phyloP scores from a whole-genome alignment of 768 basidiomycete species.

The Mycena polygramma region DNA sequence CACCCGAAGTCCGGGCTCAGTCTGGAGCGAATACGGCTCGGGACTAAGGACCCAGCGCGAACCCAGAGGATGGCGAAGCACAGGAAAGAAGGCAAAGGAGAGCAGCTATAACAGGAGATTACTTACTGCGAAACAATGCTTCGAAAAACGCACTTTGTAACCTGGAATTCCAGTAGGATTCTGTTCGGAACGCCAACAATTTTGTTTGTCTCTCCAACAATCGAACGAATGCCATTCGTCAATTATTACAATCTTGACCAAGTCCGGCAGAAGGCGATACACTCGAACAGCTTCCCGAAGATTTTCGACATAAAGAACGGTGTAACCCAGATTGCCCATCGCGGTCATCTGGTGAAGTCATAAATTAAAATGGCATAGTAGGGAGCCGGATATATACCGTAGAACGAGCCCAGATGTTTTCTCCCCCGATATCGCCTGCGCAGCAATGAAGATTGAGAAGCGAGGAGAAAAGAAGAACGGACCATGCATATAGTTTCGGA shows the following conservation, averaged over 20 bases:
- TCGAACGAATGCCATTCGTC: slow-evolving; percentile 23
- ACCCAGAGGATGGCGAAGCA: slow-evolving; percentile 30
- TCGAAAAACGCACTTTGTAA: slow-evolving; percentile 16
- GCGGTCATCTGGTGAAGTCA: slow-evolving; percentile 18
- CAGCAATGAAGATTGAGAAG: too few relatives aligned
- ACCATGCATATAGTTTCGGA: too few relatives aligned
- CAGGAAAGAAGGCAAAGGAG: slow-evolving; percentile 30
- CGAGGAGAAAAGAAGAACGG: too few relatives aligned
- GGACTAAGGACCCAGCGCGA: slow-evolving; percentile 31
- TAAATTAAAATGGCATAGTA: neutral
- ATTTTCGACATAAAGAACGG: slow-evolving; percentile 16
- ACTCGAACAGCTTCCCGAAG: slow-evolving; percentile 4
- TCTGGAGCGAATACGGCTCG: slow-evolving; percentile 15
- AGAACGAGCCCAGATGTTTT: neutral
- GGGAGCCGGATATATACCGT: neutral
- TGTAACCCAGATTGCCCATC: slow-evolving; percentile 30
- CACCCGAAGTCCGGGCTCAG: neutral
- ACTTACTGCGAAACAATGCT: neutral
- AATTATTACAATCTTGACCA: slow-evolving; percentile 28
- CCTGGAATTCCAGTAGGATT: slow-evolving; percentile 31
- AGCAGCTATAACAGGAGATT: slow-evolving; percentile 8
- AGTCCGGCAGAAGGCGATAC: slow-evolving; percentile 24
- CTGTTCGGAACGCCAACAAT: slow-evolving; percentile 14
- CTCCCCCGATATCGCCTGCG: neutral
- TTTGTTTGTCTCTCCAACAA: slow-evolving; percentile 21